Conservation (phyloP, 2,329 filamentous ascomycete species). For the Calonectria montana region DNA sequence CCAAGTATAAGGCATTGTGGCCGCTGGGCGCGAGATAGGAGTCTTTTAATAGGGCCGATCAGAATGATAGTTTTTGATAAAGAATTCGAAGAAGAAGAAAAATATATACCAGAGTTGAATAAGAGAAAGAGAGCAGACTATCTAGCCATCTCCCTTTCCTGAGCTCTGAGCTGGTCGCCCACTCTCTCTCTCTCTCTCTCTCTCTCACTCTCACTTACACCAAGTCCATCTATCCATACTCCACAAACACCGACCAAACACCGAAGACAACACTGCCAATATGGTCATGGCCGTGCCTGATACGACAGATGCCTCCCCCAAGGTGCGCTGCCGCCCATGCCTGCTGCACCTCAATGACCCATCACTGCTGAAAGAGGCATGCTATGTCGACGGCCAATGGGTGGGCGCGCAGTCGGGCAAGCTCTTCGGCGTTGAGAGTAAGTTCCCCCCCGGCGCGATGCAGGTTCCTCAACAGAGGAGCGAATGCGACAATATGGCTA, state of each 20-base stretch:
- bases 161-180: neutral
- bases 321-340: conserved; percentile 27
- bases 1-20: conserved; percentile 28
- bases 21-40: conserved; percentile 22
- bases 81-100: conserved; percentile 5
- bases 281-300: conserved; percentile 17
- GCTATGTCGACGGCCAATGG: conserved; percentile 84
- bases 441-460: conserved; percentile 25
- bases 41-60: conserved; percentile 27
- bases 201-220: conserved; percentile 18
- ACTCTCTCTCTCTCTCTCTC: too few species aligned
- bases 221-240: neutral
- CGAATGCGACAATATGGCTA: conserved; percentile 1
- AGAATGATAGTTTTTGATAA: conserved; percentile 16
- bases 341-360: conserved; percentile 66
- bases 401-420: conserved; percentile 76
- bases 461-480: neutral
- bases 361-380: conserved; percentile 75
- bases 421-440: conserved; percentile 78
- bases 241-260: neutral
- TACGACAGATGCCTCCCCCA: conserved; percentile 25
- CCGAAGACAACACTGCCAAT: conserved; percentile 13
- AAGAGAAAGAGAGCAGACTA: too few species aligned
- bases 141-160: neutral
- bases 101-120: neutral